Conservation (phyloP, 495 filamentous ascomycete species). For the Friedmanniomyces endolithicus region DNA sequence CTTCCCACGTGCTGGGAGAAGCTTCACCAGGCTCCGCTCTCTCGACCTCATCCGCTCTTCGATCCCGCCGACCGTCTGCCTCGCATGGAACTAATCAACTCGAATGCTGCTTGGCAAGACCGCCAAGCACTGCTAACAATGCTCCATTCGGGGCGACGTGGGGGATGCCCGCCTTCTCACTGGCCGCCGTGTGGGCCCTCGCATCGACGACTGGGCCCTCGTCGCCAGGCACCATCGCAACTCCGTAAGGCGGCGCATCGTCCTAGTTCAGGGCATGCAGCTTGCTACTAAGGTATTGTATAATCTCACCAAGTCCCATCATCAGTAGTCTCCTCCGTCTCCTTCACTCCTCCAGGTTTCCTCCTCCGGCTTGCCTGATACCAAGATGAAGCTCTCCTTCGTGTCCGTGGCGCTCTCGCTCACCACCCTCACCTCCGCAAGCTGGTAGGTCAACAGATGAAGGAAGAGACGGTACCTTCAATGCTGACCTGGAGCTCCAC, state of each 20-base stretch:
- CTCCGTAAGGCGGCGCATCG: no score
- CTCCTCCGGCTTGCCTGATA: background rate
- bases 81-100: no score
- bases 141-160: background rate
- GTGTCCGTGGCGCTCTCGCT: slow-evolving; percentile 1
- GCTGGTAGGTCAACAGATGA: background rate
- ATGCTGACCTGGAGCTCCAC: background rate
- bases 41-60: no score
- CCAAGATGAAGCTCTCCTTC: slow-evolving; percentile 10
- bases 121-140: background rate
- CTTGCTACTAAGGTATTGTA: no score
- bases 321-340: background rate
- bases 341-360: background rate
- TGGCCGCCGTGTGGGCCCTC: background rate
- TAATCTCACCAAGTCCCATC: slow-evolving; percentile 1
- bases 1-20: no score
- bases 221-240: background rate
- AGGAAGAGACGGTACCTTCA: background rate
- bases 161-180: background rate
- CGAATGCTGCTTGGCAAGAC: no score
- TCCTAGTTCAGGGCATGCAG: no score
- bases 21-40: no score
- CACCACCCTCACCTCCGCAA: slow-evolving; percentile 6
- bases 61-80: no score
- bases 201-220: background rate